Percentiles rank a stretch among this genome's conserved stretches.
phyloP scores from a whole-genome alignment of 2,329 filamentous ascomycete species.

The Curvularia lunata region DNA sequence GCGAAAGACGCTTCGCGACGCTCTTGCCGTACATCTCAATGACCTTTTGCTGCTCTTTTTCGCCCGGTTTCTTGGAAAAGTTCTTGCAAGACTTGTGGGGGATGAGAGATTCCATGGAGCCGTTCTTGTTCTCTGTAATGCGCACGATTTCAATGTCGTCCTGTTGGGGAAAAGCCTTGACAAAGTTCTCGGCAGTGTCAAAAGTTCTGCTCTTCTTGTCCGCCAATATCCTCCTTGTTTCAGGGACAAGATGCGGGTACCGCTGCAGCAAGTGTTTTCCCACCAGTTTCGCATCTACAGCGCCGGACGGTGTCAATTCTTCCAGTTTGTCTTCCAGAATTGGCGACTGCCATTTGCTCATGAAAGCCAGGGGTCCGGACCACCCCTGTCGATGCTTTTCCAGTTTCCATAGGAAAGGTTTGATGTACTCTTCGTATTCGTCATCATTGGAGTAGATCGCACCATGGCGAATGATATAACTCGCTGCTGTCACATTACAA shows the following conservation, averaged over 20 bases:
- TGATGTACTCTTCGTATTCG: constrained; percentile 58
- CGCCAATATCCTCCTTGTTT: constrained; percentile 38
- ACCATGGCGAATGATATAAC: constrained; percentile 58
- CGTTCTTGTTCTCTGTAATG: constrained; percentile 39
- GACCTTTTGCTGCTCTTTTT: constrained; percentile 38
- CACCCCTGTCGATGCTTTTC: constrained; percentile 61
- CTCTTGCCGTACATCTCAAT: constrained; percentile 37
- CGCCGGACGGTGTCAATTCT: constrained; percentile 37
- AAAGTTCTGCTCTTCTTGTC: constrained; percentile 48
- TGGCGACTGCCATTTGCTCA: constrained; percentile 63
- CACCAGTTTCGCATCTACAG: constrained; percentile 62
- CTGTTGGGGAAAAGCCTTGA: constrained; percentile 37
- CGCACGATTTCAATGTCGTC: constrained; percentile 43
- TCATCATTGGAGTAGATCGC: constrained; percentile 59
- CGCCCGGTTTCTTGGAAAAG: constrained; percentile 43
- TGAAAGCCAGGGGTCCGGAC: constrained; percentile 62
- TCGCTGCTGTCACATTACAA: constrained; percentile 57
- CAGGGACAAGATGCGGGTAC: constrained; percentile 58
- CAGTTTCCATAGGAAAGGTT: constrained; percentile 62
- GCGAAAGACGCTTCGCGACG: constrained; percentile 33
- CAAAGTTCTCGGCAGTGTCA: constrained; percentile 43
- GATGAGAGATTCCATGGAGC: constrained; percentile 40
- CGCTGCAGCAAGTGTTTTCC: constrained; percentile 66
- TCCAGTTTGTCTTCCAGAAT: constrained; percentile 59
- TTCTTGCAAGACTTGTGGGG: constrained; percentile 45